These are phyloP conservation scores for Pleodorina starrii DNA, from an alignment of 139 green algal species.

Conservation along the genomic window DNA sequence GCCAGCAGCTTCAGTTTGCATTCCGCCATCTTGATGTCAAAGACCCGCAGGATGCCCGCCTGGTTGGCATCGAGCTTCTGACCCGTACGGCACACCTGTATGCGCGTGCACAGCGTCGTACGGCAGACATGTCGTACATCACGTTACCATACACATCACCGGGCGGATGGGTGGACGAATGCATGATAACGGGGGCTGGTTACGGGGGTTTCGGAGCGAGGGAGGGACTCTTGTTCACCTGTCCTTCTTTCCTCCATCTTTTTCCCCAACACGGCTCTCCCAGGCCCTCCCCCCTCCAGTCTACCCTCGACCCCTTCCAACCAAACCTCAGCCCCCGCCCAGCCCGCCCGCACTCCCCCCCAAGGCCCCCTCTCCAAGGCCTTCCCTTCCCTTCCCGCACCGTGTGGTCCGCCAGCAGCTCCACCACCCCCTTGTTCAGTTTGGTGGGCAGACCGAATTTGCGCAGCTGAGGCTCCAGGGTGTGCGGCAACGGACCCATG, in stretches of 20 bases:
- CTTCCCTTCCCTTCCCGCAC: slow-evolving; percentile 54
- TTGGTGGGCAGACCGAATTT: slow-evolving; percentile 93
- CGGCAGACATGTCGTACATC: no score
- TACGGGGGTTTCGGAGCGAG: no score
- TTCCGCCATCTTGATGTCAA: slow-evolving; percentile 89
- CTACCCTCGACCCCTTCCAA: no score
- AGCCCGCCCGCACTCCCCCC: not conserved
- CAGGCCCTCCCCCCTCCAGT: no score
- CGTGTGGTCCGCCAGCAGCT: slow-evolving; percentile 85
- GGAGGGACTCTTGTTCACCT: no score
- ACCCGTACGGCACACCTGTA: slow-evolving; percentile 82
- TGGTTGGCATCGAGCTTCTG: slow-evolving; percentile 85
- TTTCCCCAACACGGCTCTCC: no score
- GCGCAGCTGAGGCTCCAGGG: slow-evolving; percentile 94
- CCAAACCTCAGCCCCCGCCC: not conserved
- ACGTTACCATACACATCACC: no score
- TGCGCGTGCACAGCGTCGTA: no score
- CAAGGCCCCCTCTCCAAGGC: not conserved
- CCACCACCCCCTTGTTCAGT: slow-evolving; percentile 94
- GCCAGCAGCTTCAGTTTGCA: slow-evolving; percentile 84
- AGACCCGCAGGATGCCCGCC: slow-evolving; percentile 87
- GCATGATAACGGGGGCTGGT: no score
- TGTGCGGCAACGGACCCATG: slow-evolving; percentile 90
- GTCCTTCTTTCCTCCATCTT: no score
- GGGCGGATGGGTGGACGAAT: no score